Conservation (phyloP, 108 stramenopile genomes). For the Nitzschia sp. region DNA sequence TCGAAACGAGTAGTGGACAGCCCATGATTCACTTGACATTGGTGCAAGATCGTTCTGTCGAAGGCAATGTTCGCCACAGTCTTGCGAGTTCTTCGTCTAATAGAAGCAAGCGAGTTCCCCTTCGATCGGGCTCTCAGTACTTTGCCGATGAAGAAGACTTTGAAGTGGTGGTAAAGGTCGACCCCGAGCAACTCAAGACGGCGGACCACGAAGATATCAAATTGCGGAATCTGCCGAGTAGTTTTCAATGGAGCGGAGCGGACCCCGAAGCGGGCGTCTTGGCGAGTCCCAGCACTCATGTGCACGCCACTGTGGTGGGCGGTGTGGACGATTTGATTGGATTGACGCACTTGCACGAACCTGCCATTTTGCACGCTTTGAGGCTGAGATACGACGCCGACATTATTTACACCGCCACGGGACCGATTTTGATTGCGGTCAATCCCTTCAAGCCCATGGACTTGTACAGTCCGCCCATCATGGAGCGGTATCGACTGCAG, state of each 20-base stretch:
- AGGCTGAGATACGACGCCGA: slow-evolving; percentile 76
- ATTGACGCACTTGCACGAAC: slow-evolving; percentile 83
- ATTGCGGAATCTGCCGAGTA: slow-evolving; percentile 66
- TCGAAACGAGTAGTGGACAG: slow-evolving; percentile 48
- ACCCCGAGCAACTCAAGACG: slow-evolving; percentile 68
- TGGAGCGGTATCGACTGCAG: slow-evolving; percentile 77
- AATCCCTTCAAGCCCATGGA: slow-evolving; percentile 95
- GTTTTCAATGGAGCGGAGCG: slow-evolving; percentile 50
- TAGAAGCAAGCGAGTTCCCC: slow-evolving; percentile 16
- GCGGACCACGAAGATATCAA: slow-evolving; percentile 82
- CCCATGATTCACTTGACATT: slow-evolving; percentile 65
- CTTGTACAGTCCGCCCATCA: slow-evolving; percentile 74
- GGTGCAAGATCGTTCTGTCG: slow-evolving; percentile 47
- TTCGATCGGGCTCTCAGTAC: slow-evolving; percentile 38
- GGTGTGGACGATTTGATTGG: slow-evolving; percentile 84
- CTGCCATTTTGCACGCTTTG: slow-evolving; percentile 83
- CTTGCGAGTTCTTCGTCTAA: slow-evolving; percentile 13
- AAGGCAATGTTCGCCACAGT: slow-evolving; percentile 23
- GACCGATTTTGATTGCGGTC: slow-evolving; percentile 91
- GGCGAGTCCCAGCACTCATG: slow-evolving; percentile 40
- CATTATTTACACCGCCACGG: slow-evolving; percentile 91
- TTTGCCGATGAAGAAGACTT: slow-evolving; percentile 59
- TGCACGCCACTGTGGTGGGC: slow-evolving; percentile 43
- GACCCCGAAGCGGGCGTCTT: slow-evolving; percentile 62
- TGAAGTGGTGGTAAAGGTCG: slow-evolving; percentile 54